These are phyloP conservation scores for Hirsutella rhossiliensis DNA, from an alignment of 2,329 filamentous ascomycete genomes.

Conservation along the genomic window DNA sequence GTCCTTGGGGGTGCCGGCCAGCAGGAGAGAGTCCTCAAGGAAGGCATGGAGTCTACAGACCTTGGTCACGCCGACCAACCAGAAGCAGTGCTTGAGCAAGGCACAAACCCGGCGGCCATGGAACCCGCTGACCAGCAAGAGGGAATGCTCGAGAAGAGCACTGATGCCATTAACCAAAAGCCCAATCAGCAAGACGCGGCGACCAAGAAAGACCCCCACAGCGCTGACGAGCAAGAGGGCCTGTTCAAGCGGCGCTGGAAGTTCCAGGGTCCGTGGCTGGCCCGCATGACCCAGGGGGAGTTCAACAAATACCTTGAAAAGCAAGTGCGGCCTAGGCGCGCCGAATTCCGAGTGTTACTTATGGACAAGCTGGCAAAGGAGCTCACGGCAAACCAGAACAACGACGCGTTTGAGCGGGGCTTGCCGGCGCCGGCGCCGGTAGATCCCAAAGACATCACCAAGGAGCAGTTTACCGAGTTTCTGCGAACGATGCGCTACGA, in stretches of 20 bases:
- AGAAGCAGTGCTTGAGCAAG: too few relatives aligned
- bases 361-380: slow-evolving; percentile 34
- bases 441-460: slow-evolving; percentile 28
- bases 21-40: too few relatives aligned
- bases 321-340: slow-evolving; percentile 38
- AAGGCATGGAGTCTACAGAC: too few relatives aligned
- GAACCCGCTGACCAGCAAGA: too few relatives aligned
- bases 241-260: slow-evolving; percentile 39
- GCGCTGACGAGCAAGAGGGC: too few relatives aligned
- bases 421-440: slow-evolving; percentile 15
- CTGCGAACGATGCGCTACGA: slow-evolving; percentile 41
- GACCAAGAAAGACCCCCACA: too few relatives aligned
- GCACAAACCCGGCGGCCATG: too few relatives aligned
- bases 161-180: slow-evolving; percentile 14
- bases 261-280: slow-evolving; percentile 55
- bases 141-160: slow-evolving; percentile 15
- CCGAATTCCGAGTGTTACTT: slow-evolving; percentile 43
- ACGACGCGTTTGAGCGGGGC: slow-evolving; percentile 26
- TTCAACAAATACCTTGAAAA: slow-evolving; percentile 45
- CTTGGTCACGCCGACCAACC: too few relatives aligned
- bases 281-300: slow-evolving; percentile 46
- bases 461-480: slow-evolving; percentile 38
- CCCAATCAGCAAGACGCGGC: too few relatives aligned
- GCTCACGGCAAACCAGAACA: slow-evolving; percentile 24
- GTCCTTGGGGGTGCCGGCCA: too few relatives aligned